A percentile compares a stretch with the other conserved stretches of the same genome.
phyloP scores from a whole-genome alignment of 352 stramenopile genomes.

The Phytophthora tubulina region DNA sequence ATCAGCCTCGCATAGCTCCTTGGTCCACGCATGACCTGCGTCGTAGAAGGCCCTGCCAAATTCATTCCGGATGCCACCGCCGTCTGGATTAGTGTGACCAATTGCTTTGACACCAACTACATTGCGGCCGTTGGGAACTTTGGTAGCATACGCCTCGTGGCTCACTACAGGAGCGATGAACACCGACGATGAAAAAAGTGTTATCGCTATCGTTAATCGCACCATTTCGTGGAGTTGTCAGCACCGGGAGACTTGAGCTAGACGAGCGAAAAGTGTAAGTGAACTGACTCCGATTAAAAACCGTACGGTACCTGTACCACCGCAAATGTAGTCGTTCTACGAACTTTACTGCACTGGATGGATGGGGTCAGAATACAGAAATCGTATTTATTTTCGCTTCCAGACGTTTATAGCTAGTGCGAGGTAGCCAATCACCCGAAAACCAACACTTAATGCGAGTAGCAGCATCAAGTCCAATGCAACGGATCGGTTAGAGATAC shows the following conservation, averaged over 20 bases:
- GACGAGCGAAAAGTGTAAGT: conserved; percentile 4
- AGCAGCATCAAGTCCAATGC: conserved; percentile 37
- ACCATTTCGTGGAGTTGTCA: conserved; percentile 11
- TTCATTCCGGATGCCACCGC: conserved; percentile 24
- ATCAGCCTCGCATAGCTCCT: no score
- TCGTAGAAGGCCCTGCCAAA: conserved; percentile 41
- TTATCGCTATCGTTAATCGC: conserved; percentile 7
- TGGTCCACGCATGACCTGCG: conserved; percentile 25
- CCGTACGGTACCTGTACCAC: conserved; percentile 3
- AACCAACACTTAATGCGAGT: conserved; percentile 41
- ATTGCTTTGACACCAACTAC: conserved; percentile 37
- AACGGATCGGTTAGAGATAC: conserved; percentile 39
- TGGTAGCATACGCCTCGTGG: conserved; percentile 14
- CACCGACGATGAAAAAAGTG: neutral
- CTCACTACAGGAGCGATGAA: conserved; percentile 15
- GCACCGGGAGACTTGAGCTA: conserved; percentile 2
- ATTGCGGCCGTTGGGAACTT: conserved; percentile 43
- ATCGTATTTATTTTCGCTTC: conserved; percentile 30
- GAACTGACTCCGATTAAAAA: neutral
- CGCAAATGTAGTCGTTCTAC: neutral
- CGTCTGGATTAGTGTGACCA: conserved; percentile 30
- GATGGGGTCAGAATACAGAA: neutral
- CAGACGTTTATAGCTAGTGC: conserved; percentile 39
- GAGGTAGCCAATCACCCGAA: conserved; percentile 41
- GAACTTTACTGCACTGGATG: neutral